Evolutionary conservation across 2,329 filamentous ascomycete genomes (phyloP).

Genomic region (Trichophyton benhamiae): DNA sequence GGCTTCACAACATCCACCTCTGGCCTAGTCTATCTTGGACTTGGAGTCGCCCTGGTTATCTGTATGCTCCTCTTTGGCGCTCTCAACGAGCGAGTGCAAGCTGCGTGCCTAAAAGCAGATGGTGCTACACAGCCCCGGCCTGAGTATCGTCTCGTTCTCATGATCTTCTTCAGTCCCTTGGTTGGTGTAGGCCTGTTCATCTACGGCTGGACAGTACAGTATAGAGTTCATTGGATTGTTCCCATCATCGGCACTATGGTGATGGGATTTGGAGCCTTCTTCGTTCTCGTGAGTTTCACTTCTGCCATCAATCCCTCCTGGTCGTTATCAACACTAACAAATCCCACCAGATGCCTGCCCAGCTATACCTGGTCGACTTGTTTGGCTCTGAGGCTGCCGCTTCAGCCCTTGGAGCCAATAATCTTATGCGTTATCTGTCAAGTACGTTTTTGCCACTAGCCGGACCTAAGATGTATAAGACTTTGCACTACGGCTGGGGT

Average conservation of each 20-base stretch:
- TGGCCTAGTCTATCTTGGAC: constrained; percentile 51
- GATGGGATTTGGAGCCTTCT: constrained; percentile 9
- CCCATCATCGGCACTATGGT: constrained; percentile 24
- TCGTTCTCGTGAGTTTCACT: constrained; percentile 1
- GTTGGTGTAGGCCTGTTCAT: constrained; percentile 46
- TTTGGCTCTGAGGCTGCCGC: constrained; percentile 22
- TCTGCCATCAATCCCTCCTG: background rate
- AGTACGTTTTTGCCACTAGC: constrained; percentile 43
- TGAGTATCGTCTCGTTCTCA: constrained; percentile 40
- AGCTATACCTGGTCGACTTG: constrained; percentile 42
- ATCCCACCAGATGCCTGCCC: constrained; percentile 37
- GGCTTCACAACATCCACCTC: constrained; percentile 44
- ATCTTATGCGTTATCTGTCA: constrained; percentile 35
- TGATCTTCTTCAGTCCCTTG: constrained; percentile 43
- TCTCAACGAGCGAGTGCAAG: constrained; percentile 6
- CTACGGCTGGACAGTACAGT: constrained; percentile 47
- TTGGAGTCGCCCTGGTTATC: constrained; percentile 48
- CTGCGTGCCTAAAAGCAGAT: background rate
- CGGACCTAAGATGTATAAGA: constrained; percentile 29
- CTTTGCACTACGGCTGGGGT: constrained; percentile 27
- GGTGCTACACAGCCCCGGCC: constrained; percentile 31
- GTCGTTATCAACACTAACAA: constrained; percentile 40
- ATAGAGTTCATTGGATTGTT: constrained; percentile 45
- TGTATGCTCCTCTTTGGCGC: constrained; percentile 9
- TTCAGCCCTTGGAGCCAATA: constrained; percentile 35